Conservation (phyloP, 2,329 filamentous ascomycete species). For the Pezicula carpinea region DNA sequence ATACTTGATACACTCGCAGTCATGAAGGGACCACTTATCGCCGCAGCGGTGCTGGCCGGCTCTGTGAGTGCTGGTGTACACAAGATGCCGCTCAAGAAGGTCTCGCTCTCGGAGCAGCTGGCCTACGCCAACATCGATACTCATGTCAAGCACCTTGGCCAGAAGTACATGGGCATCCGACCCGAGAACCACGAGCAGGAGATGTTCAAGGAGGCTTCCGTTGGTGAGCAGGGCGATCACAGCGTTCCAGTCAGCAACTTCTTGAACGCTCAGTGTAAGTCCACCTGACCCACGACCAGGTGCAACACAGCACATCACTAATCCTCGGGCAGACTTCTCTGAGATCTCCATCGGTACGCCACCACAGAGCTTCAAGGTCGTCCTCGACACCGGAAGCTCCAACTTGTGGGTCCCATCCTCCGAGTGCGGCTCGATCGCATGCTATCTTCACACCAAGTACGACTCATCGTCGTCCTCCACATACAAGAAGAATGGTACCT, state of each 20-base stretch:
- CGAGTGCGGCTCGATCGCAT: conserved; percentile 91
- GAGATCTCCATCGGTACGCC: conserved; percentile 91
- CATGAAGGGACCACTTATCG: conserved; percentile 86
- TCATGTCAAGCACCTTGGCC: conserved; percentile 77
- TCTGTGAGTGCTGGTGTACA: conserved; percentile 81
- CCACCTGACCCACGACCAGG: neutral
- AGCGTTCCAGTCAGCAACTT: conserved; percentile 93
- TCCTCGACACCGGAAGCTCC: conserved; percentile 96
- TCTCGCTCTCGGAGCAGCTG: conserved; percentile 86
- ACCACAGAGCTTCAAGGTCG: conserved; percentile 94
- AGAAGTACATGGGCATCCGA: conserved; percentile 92
- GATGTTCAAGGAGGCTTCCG: conserved; percentile 72
- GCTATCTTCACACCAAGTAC: conserved; percentile 96
- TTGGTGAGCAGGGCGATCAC: conserved; percentile 63
- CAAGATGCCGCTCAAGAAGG: conserved; percentile 97
- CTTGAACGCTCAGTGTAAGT: conserved; percentile 95
- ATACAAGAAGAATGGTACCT: conserved; percentile 89
- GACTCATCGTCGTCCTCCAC: conserved; percentile 84
- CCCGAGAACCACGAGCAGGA: conserved; percentile 65
- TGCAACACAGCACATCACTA: conserved; percentile 7
- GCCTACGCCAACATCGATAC: conserved; percentile 77
- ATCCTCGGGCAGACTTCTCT: conserved; percentile 72
- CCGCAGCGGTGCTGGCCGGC: conserved; percentile 75
- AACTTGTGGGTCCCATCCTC: conserved; percentile 97
- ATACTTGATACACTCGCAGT: conserved; percentile 21